Conservation (phyloP, 371 early-diverging fungal species). For the Mortierella sp. region DNA sequence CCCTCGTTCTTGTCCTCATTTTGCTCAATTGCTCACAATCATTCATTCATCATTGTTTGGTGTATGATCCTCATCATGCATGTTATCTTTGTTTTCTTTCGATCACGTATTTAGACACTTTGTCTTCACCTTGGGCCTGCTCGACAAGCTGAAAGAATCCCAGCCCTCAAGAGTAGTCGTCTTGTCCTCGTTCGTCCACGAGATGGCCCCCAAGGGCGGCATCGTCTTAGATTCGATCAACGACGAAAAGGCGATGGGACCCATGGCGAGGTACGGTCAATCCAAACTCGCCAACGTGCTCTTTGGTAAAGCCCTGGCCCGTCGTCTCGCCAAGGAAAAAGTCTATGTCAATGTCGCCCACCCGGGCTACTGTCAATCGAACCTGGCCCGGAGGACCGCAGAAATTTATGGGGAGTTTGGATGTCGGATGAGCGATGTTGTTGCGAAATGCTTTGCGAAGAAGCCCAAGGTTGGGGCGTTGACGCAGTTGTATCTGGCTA, state of each 20-base stretch:
- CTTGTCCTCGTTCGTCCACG: conserved; percentile 62
- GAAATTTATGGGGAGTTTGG: conserved; percentile 2
- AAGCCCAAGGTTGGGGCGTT: conserved; percentile 61
- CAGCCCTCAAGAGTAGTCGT: conserved; percentile 68
- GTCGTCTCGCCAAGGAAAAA: conserved; percentile 56
- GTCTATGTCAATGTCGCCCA: conserved; percentile 35
- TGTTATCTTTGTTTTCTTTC: background rate
- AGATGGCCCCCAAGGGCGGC: conserved; percentile 13
- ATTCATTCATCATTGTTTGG: no score
- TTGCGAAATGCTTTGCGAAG: background rate
- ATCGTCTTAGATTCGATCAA: conserved; percentile 60
- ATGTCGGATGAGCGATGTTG: background rate
- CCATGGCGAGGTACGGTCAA: conserved; percentile 58
- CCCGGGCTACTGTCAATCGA: conserved; percentile 23
- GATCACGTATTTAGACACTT: conserved; percentile 57
- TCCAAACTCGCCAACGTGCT: conserved; percentile 78
- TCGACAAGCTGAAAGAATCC: conserved; percentile 67
- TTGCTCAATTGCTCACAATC: no score
- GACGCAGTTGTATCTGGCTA: conserved; percentile 71
- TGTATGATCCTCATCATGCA: conserved; percentile 18
- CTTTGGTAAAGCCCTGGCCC: conserved; percentile 66
- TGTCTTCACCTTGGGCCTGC: conserved; percentile 68
- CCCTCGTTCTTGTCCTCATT: no score
- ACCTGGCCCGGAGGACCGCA: conserved; percentile 3
- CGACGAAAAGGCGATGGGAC: conserved; percentile 16